Evolutionary conservation across 2,329 filamentous ascomycete species (phyloP).

Genomic region (Sarocladiaceae sp.): DNA sequence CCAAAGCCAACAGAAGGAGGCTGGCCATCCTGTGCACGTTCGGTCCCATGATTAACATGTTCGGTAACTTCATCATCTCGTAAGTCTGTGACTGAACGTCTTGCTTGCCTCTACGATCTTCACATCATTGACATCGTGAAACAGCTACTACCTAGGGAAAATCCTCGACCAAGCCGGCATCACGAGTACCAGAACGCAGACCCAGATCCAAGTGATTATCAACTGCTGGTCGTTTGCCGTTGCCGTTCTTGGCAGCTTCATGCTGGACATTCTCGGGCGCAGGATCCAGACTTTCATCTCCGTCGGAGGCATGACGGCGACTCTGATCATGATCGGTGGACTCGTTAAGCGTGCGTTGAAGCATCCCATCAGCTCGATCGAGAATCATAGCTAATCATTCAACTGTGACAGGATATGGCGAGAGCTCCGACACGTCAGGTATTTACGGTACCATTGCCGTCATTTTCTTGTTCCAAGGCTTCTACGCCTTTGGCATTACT

Average conservation of each 20-base stretch:
- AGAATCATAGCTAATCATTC: too few relatives aligned
- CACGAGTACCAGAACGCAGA: conserved; percentile 19
- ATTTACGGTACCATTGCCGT: conserved; percentile 34
- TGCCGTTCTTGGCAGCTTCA: conserved; percentile 27
- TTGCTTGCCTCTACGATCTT: too few relatives aligned
- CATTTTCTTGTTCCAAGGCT: conserved; percentile 29
- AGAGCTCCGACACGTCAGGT: conserved; percentile 29
- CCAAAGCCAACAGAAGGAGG: conserved; percentile 19
- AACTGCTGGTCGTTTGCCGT: conserved; percentile 31
- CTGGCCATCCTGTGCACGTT: conserved; percentile 21
- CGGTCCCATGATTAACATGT: conserved; percentile 22
- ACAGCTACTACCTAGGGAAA: conserved; percentile 24
- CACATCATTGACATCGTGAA: too few relatives aligned
- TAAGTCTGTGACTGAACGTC: too few relatives aligned
- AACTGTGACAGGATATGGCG: conserved; percentile 19
- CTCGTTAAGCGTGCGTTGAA: conserved; percentile 19
- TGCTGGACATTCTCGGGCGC: conserved; percentile 28
- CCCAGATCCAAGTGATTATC: conserved; percentile 28
- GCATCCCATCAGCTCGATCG: too few relatives aligned
- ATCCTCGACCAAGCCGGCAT: conserved; percentile 26
- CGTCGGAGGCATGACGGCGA: conserved; percentile 19
- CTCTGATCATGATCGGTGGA: conserved; percentile 19
- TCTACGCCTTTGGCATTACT: conserved; percentile 28
- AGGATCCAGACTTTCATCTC: conserved; percentile 23
- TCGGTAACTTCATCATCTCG: conserved; percentile 27